Evolutionary conservation across 2,329 filamentous ascomycete genomes (phyloP), one percentile per base, ranked within the genome.

Genomic region (Botrytis deweyae): DNA sequence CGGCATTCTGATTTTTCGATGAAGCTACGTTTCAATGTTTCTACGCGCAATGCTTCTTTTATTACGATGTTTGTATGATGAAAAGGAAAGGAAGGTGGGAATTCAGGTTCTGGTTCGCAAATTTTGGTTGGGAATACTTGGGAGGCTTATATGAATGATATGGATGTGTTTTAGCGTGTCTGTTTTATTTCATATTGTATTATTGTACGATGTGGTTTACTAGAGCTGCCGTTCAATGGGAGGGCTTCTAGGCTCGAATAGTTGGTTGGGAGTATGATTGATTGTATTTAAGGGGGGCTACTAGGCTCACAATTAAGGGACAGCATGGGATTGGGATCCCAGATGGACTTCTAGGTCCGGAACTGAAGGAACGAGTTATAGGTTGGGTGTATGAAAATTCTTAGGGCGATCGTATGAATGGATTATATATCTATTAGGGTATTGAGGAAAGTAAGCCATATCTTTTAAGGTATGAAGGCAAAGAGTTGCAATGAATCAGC

Each of bases 21-120:
- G 70, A 72, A 68, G 70, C 70, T 72, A 72, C 40, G 70, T 68
- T 72, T 72, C 62, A 49, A 72, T 59, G 65, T 68, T 68, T 68
- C 66, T 68, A 68, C 55, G 66, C 66, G 66, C 66, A 58, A 68
- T 68, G 66, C 66, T 68, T 68, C 66, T 58, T 40, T 68, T 68
- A 68, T 68, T 58, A 68, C 66, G 66, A 68, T 58, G 52, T 68
- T 49, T 70, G 68, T 70, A 70, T 70, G 68, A 72, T 69, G 71
- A 52, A 33, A 68, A 49, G 59, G 29, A 40, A 52, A 49, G 49
- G 38, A 52, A 49, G 49, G 62, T 59, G 29, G 52, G 36, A 8
- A 58, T 58, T 58, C 52, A 49, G 63, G 52, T 59, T 59, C 46
- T 64, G 63, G 65, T 55, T 68, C 46, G 65, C 65, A 68, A 55